Conservation (phyloP, 2,329 filamentous ascomycete species). For the Tolypocladium tundrense region DNA sequence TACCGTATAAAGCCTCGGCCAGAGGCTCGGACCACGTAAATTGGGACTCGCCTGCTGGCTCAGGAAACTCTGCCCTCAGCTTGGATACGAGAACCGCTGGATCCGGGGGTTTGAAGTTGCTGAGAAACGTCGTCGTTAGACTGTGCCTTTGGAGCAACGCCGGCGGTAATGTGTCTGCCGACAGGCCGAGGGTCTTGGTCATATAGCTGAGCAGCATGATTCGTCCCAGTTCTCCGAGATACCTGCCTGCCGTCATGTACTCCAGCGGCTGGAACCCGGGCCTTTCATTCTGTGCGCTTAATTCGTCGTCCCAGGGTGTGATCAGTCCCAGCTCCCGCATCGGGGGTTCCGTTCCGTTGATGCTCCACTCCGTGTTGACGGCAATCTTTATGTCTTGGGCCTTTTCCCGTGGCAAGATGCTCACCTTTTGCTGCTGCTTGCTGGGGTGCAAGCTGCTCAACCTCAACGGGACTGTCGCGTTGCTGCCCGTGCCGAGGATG, state of each 20-base stretch:
- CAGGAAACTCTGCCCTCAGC: slow-evolving; percentile 44
- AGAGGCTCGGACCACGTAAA: slow-evolving; percentile 55
- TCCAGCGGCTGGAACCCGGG: slow-evolving; percentile 76
- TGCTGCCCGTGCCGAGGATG: slow-evolving; percentile 73
- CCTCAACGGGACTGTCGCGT: slow-evolving; percentile 67
- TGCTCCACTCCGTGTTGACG: slow-evolving; percentile 79
- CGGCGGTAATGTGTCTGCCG: slow-evolving; percentile 38
- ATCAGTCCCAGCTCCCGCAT: slow-evolving; percentile 53
- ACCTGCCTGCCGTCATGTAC: slow-evolving; percentile 74
- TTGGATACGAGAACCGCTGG: slow-evolving; percentile 31
- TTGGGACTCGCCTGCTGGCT: slow-evolving; percentile 26
- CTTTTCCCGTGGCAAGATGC: slow-evolving; percentile 33
- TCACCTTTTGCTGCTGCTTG: slow-evolving; percentile 45
- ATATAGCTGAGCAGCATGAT: slow-evolving; percentile 60
- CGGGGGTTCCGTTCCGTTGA: slow-evolving; percentile 62
- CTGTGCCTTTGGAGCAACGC: slow-evolving; percentile 48
- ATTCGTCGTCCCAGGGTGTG: slow-evolving; percentile 57
- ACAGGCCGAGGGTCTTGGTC: slow-evolving; percentile 28
- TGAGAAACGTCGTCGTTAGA: slow-evolving; percentile 63
- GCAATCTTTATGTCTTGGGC: slow-evolving; percentile 53
- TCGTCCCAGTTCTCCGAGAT: slow-evolving; percentile 66
- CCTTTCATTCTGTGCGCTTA: slow-evolving; percentile 56
- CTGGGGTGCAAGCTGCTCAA: slow-evolving; percentile 49
- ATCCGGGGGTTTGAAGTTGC: slow-evolving; percentile 52
- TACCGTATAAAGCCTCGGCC: slow-evolving; percentile 50